These are phyloP conservation scores for Nakaseomyces bracarensis DNA, from an alignment of 1,139 yeast genomes.

Conservation along the genomic window DNA sequence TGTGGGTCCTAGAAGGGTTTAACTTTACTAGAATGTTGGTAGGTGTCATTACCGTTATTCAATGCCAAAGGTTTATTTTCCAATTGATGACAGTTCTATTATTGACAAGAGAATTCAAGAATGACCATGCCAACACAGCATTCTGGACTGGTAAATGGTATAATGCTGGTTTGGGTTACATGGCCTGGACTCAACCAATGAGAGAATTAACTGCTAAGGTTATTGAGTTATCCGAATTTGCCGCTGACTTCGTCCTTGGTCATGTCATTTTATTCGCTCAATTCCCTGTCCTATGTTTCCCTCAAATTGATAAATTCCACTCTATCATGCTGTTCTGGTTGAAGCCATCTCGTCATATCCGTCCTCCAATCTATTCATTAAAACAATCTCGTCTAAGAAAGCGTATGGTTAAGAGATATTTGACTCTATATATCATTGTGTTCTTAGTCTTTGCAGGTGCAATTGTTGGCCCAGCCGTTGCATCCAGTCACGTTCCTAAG, in stretches of 20 bases:
- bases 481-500: conserved; percentile 38
- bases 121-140: conserved; percentile 92
- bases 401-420: conserved; percentile 96
- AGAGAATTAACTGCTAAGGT: conserved; percentile 94
- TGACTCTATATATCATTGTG: conserved; percentile 66
- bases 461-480: conserved; percentile 90
- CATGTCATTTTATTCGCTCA: conserved; percentile 82
- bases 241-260: conserved; percentile 92
- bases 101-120: conserved; percentile 95
- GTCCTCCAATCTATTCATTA: conserved; percentile 96
- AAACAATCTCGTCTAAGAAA: conserved; percentile 95
- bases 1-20: conserved; percentile 98
- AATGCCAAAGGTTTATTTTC: conserved; percentile 81
- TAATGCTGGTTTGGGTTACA: conserved; percentile 87
- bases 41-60: conserved; percentile 77
- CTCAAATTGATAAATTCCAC: conserved; percentile 94
- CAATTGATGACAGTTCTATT: conserved; percentile 72
- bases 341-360: conserved; percentile 93
- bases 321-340: conserved; percentile 98
- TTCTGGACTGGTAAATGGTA: conserved; percentile 99
- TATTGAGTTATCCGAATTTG: conserved; percentile 90
- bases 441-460: conserved; percentile 63
- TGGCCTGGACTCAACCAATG: conserved; percentile 92
- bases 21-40: conserved; percentile 76
- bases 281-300: conserved; percentile 77